Conservation (phyloP, 2,329 filamentous ascomycete species). For the Venturia pyrina region DNA sequence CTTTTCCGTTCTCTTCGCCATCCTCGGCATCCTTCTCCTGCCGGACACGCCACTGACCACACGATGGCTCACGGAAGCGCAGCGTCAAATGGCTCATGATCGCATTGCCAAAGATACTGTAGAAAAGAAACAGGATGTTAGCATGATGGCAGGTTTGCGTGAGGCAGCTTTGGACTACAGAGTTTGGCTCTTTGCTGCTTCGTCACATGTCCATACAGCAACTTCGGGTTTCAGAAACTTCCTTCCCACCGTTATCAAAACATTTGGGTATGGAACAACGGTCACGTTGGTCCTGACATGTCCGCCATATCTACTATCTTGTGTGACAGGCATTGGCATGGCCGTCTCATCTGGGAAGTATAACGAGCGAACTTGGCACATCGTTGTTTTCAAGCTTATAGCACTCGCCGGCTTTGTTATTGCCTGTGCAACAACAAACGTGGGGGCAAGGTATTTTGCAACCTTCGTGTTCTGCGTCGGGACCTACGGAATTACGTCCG, state of each 20-base stretch:
- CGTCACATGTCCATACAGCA: conserved; percentile 30
- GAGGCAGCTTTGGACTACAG: conserved; percentile 37
- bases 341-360: conserved; percentile 27
- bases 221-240: conserved; percentile 36
- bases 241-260: conserved; percentile 38
- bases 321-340: conserved; percentile 21
- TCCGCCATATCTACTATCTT: conserved; percentile 24
- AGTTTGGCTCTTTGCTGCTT: conserved; percentile 44
- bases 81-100: conserved; percentile 37
- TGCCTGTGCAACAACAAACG: conserved; percentile 23
- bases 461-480: conserved; percentile 24
- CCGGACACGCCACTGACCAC: conserved; percentile 30
- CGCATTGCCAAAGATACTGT: conserved; percentile 33
- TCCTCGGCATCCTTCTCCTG: conserved; percentile 29
- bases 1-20: conserved; percentile 21
- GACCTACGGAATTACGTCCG: conserved; percentile 27
- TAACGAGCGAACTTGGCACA: conserved; percentile 33
- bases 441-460: conserved; percentile 14
- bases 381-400: conserved; percentile 25
- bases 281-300: conserved; percentile 42
- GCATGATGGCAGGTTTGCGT: conserved; percentile 24
- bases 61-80: conserved; percentile 29
- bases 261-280: conserved; percentile 39
- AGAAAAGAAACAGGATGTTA: conserved; percentile 27
- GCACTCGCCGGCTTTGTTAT: conserved; percentile 30